Evolutionary conservation across 2,329 filamentous ascomycete genomes (phyloP), one percentile per base, ranked within the genome.

Genomic region (Alternaria atra): DNA sequence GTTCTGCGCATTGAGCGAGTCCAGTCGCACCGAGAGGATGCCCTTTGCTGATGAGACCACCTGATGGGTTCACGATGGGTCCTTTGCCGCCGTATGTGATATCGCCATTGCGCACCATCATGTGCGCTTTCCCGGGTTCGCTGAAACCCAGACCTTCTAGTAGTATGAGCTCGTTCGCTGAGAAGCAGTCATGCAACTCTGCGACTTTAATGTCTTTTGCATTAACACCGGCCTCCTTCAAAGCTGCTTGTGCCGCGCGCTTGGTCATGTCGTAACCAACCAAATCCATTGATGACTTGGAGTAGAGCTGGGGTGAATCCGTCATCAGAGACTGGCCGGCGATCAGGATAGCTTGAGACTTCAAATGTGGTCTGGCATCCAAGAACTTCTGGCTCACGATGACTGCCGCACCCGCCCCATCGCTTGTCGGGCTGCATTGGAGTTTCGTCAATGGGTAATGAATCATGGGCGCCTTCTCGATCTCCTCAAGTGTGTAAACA

Each of bases 181-280:
- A 94, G 85, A 98, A 98, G 82, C 94, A 98, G 82, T 98, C 94
- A 80, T 98, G 94, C 61, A 98, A 83, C 82, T 98, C 94, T 71
- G 92, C 92, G 13, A 98, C 91, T 74, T 91, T 89, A 62, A 94
- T 85, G 71, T 97, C 91, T 42, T 83, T 81, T 0, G 91, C 82
- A 6, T 81, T 83, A 2, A 89, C 85, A 34, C 86, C 85, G 0
- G 93, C 93, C 81, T 98, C 91, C 46, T 82, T 84, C 69, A 91
- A 82, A 17, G 94, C 94, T 1, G 83, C 82, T 62, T 84, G 80
- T 9, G 87, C 89, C 1, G 94, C 94, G 60, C 84, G 82, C 73
- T 88, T 84, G 10, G 89, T 90, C 94, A 97, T 97, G 65, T 91
- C 90, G 76, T 89, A 94, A 32, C 94, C 94, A 82, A 97, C 89